Evolutionary conservation across 306 rosid species (phyloP).

Genomic region (Corylus heterophylla): DNA sequence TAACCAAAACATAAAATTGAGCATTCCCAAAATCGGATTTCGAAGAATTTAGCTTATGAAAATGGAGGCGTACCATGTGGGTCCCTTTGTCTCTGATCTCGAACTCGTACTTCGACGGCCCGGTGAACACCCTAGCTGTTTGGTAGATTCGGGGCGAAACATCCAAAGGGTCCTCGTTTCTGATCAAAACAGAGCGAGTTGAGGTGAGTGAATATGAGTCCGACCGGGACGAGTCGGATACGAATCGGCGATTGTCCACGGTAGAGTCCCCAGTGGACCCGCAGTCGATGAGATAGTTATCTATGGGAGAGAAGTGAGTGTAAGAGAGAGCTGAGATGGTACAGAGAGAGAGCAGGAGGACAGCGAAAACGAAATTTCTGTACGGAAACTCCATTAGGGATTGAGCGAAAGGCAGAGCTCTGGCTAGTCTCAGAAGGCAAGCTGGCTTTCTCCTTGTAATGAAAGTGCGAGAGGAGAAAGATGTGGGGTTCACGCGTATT

Average conservation of each 20-base stretch:
- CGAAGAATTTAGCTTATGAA: constrained; percentile 50
- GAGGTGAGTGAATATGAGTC: constrained; percentile 27
- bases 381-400: constrained; percentile 42
- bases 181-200: constrained; percentile 35
- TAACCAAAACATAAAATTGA: constrained; percentile 69
- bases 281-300: constrained; percentile 79
- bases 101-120: constrained; percentile 63
- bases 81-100: constrained; percentile 59
- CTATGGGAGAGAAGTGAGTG: constrained; percentile 65
- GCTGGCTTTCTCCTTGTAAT: too few relatives aligned
- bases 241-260: constrained; percentile 61
- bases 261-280: constrained; percentile 56
- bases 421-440: neutral
- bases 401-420: constrained; percentile 7
- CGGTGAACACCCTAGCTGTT: constrained; percentile 67
- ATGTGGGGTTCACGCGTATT: neutral
- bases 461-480: neutral
- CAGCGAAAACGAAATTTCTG: constrained; percentile 8
- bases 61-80: constrained; percentile 85
- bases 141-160: constrained; percentile 46
- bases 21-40: constrained; percentile 40
- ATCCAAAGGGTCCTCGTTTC: constrained; percentile 39
- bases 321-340: constrained; percentile 34
- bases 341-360: constrained; percentile 37
- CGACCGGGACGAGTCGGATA: constrained; percentile 42